Percentiles rank a stretch among this genome's conserved stretches.
Evolutionary conservation across 176 grass and related monocot genomes (phyloP).

Genomic region (Elymus sibiricus): DNA sequence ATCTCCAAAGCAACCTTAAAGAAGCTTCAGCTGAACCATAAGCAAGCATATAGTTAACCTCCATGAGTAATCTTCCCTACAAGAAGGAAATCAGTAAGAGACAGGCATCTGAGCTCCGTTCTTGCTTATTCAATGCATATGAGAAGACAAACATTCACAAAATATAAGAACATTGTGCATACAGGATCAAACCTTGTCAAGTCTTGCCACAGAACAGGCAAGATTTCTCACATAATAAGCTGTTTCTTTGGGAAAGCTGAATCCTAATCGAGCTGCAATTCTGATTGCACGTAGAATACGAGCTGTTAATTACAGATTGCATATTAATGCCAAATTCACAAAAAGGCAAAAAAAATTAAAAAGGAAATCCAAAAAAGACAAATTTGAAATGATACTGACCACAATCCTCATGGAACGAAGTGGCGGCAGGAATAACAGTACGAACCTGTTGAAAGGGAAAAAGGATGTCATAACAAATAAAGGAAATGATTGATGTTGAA

Average conservation of each 20-base stretch:
- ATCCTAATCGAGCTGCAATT: slow-evolving; percentile 95
- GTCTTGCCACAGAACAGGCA: slow-evolving; percentile 64
- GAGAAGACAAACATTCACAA: neutral
- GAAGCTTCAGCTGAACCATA: slow-evolving; percentile 96
- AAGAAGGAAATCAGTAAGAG: slow-evolving; percentile 3
- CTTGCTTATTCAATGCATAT: neutral
- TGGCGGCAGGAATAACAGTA: slow-evolving; percentile 76
- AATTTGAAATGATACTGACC: slow-evolving; percentile 47
- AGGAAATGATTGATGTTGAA: slow-evolving; percentile 3
- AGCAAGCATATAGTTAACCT: slow-evolving; percentile 97
- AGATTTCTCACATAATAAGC: slow-evolving; percentile 91
- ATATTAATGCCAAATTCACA: slow-evolving; percentile 42
- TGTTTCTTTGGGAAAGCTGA: slow-evolving; percentile 93
- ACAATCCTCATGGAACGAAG: slow-evolving; percentile 84
- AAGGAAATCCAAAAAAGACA: neutral
- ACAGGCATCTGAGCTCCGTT: slow-evolving; percentile 16
- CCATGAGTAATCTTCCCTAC: slow-evolving; percentile 92
- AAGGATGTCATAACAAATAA: slow-evolving; percentile 1
- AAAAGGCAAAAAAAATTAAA: neutral
- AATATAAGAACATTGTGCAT: slow-evolving; percentile 13
- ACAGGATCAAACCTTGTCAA: slow-evolving; percentile 67
- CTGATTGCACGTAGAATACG: slow-evolving; percentile 99
- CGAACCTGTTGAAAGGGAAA: slow-evolving; percentile 52
- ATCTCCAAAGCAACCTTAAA: slow-evolving; percentile 96
- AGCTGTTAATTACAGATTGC: slow-evolving; percentile 63